Percentiles rank a stretch among this genome's conserved stretches.
Evolutionary conservation across 805 yeast genomes (phyloP).

Genomic region (Saccharomycopsis vini): DNA sequence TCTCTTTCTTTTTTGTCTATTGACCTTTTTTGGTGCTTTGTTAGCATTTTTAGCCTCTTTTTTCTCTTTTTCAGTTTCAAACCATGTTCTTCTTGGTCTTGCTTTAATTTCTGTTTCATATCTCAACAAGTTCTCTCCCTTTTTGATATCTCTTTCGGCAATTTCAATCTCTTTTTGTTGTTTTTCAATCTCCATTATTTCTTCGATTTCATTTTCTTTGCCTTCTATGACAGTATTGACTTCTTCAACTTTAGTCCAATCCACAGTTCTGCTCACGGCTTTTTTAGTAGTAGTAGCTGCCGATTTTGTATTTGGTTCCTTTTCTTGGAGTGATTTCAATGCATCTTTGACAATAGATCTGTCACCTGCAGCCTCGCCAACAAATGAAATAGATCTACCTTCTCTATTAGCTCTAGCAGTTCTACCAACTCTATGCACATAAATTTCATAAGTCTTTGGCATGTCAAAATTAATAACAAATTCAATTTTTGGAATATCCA

Average conservation of each 20-base stretch:
- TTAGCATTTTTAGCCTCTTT: not conserved
- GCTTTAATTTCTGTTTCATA: conserved; percentile 76
- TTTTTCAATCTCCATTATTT: conserved; percentile 80
- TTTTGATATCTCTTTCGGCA: conserved; percentile 85
- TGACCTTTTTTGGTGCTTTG: conserved; percentile 13
- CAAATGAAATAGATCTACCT: conserved; percentile 88
- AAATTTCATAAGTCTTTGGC: conserved; percentile 88
- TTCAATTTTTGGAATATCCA: conserved; percentile 97
- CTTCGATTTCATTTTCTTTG: conserved; percentile 55
- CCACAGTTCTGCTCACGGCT: conserved; percentile 84
- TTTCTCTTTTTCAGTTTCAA: conserved; percentile 37
- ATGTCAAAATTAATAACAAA: conserved; percentile 90
- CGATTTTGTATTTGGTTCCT: no score
- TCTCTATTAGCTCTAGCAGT: conserved; percentile 99
- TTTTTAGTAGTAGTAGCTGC: conserved; percentile 35
- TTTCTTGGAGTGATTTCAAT: conserved; percentile 28
- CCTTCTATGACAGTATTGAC: conserved; percentile 51
- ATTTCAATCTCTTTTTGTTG: conserved; percentile 74
- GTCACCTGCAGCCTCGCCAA: conserved; percentile 84
- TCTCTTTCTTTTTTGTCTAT: conserved; percentile 18
- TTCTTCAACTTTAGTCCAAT: conserved; percentile 77
- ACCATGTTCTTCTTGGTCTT: conserved; percentile 96
- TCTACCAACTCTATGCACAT: conserved; percentile 96
- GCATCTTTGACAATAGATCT: conserved; percentile 88
- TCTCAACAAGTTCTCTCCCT: conserved; percentile 76